These are phyloP conservation scores for Cercophora sp. DNA, from an alignment of 495 filamentous ascomycete species.

Conservation along the genomic window DNA sequence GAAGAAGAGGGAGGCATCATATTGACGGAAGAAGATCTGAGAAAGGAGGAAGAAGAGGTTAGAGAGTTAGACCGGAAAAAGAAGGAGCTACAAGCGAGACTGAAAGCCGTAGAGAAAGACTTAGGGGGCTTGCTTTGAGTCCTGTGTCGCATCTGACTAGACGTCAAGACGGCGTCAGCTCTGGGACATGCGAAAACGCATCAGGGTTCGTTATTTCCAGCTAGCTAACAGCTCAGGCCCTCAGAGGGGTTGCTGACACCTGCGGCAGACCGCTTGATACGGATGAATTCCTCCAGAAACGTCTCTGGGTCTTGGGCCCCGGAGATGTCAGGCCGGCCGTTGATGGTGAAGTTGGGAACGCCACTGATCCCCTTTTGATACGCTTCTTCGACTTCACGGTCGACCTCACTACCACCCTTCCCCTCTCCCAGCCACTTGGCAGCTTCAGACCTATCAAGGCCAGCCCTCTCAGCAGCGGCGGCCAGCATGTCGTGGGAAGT, in stretches of 20 bases:
- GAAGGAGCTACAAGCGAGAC: slow-evolving; percentile 67
- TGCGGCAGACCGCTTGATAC: slow-evolving; percentile 36
- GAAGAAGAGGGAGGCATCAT: slow-evolving; percentile 38
- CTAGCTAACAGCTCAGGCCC: slow-evolving; percentile 11
- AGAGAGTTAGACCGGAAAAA: slow-evolving; percentile 73
- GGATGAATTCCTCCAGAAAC: slow-evolving; percentile 54
- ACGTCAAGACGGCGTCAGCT: not conserved
- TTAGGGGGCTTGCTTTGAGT: slow-evolving; percentile 55
- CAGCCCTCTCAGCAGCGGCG: slow-evolving; percentile 59
- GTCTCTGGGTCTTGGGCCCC: slow-evolving; percentile 61
- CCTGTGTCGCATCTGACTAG: not conserved
- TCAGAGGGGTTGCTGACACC: slow-evolving; percentile 11
- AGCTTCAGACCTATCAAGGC: slow-evolving; percentile 56
- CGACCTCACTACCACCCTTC: slow-evolving; percentile 64
- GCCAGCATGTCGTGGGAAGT: slow-evolving; percentile 58
- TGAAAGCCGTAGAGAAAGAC: slow-evolving; percentile 77
- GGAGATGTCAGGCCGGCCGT: slow-evolving; percentile 56
- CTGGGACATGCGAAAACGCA: not conserved
- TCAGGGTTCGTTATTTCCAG: not conserved
- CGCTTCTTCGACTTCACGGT: slow-evolving; percentile 62
- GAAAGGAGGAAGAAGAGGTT: slow-evolving; percentile 74
- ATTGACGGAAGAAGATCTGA: slow-evolving; percentile 72
- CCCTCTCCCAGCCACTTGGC: slow-evolving; percentile 60
- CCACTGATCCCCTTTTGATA: slow-evolving; percentile 56
- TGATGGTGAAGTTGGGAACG: slow-evolving; percentile 71